Evolutionary conservation across 805 yeast species (phyloP), one percentile per base, ranked within the genome.

Genomic region (Brettanomyces nanus): DNA sequence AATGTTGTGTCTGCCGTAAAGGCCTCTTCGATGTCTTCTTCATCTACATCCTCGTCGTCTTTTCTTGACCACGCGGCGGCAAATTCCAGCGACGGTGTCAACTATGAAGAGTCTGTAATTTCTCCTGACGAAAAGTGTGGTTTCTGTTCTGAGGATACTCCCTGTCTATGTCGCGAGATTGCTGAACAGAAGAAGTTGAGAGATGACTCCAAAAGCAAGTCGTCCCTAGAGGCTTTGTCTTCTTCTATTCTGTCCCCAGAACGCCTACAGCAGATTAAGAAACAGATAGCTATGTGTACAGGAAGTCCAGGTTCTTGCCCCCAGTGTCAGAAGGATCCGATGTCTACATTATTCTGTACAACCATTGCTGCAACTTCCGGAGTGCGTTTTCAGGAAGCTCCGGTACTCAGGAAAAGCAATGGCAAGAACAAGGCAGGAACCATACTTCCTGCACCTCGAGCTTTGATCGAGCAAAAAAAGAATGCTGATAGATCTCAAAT

Each of bases 81-180:
- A 6, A 18, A n/a, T 22, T 11, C 27, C 26, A n/a, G n/a, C n/a
- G 6, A 11, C 19, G 47, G 43, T 26, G 57, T 48, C 17, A 38
- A 43, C 42, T 74, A 69, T 35, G 59, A 60, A 28, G 71, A 74
- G 1, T 72, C 76, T 5, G 66, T 69, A n/a, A 40, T 48, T 29
- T 42, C 56, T 1, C 56, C 59, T 6, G 58, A 57, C 42, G 94
- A 84, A 46, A 76, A 82, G 41, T 90, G 97, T 60, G 97, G 97
- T 0, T 89, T 90, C 59, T 90, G 97, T 54, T 76, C 95, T 0
- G 95, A 85, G 47, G 92, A 79, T 47, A 79, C 95, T 0, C 89
- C 95, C 2, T 90, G 97, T 61, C 83, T 90, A 2, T 90, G 97
- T 56, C 75, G 90, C 20, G 96, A 86, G 48, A 83, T 75, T 14